Evolutionary conservation across 164 flowering plant genomes (phyloP).

Genomic region (Dillenia turbinata): DNA sequence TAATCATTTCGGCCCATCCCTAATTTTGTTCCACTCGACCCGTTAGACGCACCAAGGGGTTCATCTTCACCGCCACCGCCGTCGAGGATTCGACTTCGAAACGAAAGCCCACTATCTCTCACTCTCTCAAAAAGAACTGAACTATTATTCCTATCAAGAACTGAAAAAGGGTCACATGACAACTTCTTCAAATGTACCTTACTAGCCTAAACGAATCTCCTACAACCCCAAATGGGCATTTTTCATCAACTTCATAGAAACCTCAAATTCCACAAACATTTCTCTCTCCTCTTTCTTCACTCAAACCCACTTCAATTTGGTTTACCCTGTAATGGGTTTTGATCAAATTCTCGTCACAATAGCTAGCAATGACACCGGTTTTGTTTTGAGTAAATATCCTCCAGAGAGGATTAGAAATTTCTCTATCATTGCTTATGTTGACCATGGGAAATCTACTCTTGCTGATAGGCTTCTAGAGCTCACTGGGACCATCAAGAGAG

Average conservation of each 20-base stretch:
- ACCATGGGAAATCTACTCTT: constrained; percentile 94
- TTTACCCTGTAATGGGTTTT: constrained; percentile 16
- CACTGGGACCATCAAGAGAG: constrained; percentile 86
- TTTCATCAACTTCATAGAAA: constrained; percentile 29
- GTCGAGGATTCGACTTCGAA: no score
- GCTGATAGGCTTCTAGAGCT: constrained; percentile 96
- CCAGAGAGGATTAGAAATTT: constrained; percentile 82
- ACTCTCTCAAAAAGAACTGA: no score
- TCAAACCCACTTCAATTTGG: constrained; percentile 6
- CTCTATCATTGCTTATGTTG: constrained; percentile 95
- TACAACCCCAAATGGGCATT: constrained; percentile 31
- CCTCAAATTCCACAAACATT: constrained; percentile 16
- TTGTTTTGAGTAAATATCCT: constrained; percentile 72
- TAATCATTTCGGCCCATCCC: no score
- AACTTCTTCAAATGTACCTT: no score
- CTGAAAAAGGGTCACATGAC: no score
- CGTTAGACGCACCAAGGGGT: no score
- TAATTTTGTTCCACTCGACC: no score
- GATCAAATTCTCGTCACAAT: constrained; percentile 45
- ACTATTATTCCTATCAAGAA: no score
- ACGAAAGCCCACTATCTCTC: no score
- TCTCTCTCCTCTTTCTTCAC: constrained; percentile 5
- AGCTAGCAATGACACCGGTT: constrained; percentile 21
- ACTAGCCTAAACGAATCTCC: no score
- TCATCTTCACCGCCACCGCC: no score